These are phyloP conservation scores for Dioscorea cayenensis DNA, from an alignment of 116 monocot species.

Conservation along the genomic window DNA sequence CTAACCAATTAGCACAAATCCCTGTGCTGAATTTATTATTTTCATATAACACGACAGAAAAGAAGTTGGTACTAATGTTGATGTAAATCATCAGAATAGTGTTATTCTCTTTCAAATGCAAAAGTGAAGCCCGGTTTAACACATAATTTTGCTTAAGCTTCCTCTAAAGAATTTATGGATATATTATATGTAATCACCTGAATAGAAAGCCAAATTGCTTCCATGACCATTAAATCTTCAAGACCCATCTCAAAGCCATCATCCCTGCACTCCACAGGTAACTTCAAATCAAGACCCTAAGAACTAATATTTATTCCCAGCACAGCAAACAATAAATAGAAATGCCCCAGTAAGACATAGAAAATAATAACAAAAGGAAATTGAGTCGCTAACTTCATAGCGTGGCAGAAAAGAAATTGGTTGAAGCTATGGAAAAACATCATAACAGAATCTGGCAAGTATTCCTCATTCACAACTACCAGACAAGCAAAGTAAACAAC, in stretches of 20 bases:
- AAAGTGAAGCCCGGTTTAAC: not conserved
- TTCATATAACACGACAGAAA: too few relatives aligned
- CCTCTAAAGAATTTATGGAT: not conserved
- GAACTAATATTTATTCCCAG: not conserved
- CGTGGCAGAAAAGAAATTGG: too few relatives aligned
- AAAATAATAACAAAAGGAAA: too few relatives aligned
- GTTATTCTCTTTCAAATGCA: not conserved
- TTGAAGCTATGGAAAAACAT: too few relatives aligned
- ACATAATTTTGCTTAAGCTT: not conserved
- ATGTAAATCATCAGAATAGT: not conserved
- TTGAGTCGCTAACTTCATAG: too few relatives aligned
- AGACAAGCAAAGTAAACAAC: too few relatives aligned
- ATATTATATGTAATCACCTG: constrained; percentile 4
- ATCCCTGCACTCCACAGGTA: constrained; percentile 9
- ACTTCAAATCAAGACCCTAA: not conserved
- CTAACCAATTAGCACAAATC: too few relatives aligned
- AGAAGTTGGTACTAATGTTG: too few relatives aligned
- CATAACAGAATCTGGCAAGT: too few relatives aligned
- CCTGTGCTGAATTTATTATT: too few relatives aligned
- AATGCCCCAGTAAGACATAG: not conserved
- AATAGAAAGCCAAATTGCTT: constrained; percentile 23
- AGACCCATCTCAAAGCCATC: constrained; percentile 16
- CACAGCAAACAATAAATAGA: not conserved
- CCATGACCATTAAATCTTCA: constrained; percentile 21
- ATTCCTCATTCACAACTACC: too few relatives aligned